A percentile compares a stretch with the other conserved stretches of the same genome.
Conservation (phyloP, 345 rosid species). For the Acer saccharum region DNA sequence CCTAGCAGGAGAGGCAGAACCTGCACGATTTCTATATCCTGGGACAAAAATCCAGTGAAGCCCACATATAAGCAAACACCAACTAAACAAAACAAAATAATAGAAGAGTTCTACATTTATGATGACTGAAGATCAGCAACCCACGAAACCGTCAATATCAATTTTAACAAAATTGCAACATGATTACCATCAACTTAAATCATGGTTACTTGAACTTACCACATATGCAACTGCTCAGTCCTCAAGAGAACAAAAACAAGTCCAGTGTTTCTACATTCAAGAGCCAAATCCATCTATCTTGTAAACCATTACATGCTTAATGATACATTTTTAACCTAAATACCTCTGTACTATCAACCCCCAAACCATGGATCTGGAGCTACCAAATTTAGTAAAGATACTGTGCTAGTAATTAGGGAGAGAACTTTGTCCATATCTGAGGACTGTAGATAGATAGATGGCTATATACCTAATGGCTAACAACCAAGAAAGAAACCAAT, state of each 20-base stretch:
- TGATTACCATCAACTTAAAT: slow-evolving; percentile 29
- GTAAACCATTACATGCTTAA: slow-evolving; percentile 25
- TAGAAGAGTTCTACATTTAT: slow-evolving; percentile 20
- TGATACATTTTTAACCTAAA: slow-evolving; percentile 26
- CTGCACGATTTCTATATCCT: slow-evolving; percentile 78
- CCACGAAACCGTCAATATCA: slow-evolving; percentile 32
- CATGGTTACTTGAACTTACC: slow-evolving; percentile 23
- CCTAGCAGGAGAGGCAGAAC: slow-evolving; percentile 75
- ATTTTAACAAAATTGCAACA: slow-evolving; percentile 31
- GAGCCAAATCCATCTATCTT: slow-evolving; percentile 28
- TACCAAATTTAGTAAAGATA: slow-evolving; percentile 22
- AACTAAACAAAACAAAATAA: slow-evolving; percentile 14
- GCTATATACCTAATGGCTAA: slow-evolving; percentile 13
- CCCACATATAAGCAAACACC: slow-evolving; percentile 36
- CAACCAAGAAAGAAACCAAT: slow-evolving; percentile 23
- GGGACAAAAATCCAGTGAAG: slow-evolving; percentile 41
- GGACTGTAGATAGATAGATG: slow-evolving; percentile 9
- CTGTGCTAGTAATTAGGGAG: slow-evolving; percentile 12
- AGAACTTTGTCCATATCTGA: slow-evolving; percentile 13
- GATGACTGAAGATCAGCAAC: slow-evolving; percentile 16
- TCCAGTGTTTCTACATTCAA: slow-evolving; percentile 26
- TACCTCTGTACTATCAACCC: slow-evolving; percentile 27
- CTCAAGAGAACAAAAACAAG: slow-evolving; percentile 21
- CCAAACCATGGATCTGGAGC: slow-evolving; percentile 24
- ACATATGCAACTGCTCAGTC: slow-evolving; percentile 17